These are phyloP conservation scores for Helotiales sp. DNA, from an alignment of 2,329 filamentous ascomycete genomes.

Conservation along the genomic window DNA sequence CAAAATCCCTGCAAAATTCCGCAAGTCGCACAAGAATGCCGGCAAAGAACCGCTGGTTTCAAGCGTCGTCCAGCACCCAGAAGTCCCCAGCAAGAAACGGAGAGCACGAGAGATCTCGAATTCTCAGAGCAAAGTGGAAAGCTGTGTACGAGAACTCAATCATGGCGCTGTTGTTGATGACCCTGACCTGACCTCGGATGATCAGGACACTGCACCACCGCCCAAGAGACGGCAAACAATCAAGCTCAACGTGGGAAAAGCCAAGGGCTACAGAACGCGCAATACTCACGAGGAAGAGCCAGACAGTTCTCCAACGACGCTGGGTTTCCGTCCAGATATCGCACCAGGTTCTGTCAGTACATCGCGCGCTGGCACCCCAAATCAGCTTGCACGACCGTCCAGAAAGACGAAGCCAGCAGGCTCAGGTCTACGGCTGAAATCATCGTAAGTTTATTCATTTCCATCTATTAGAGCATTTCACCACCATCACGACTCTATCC, in stretches of 20 bases:
- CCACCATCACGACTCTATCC: background rate
- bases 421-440: conserved; percentile 59
- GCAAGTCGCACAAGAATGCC: background rate
- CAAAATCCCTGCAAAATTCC: background rate
- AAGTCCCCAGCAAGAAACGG: conserved; percentile 22
- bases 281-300: conserved; percentile 40
- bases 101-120: conserved; percentile 29
- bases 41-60: background rate
- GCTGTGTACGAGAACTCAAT: background rate
- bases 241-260: conserved; percentile 22
- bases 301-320: conserved; percentile 51
- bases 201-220: conserved; percentile 6
- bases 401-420: conserved; percentile 60
- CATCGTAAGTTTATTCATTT: conserved; percentile 57
- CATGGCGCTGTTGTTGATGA: background rate
- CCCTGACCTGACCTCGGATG: background rate
- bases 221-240: conserved; percentile 11
- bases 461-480: conserved; percentile 12
- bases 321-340: conserved; percentile 45
- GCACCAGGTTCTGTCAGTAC: conserved; percentile 48
- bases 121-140: conserved; percentile 15
- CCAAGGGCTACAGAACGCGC: background rate
- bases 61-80: conserved; percentile 8
- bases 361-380: conserved; percentile 63
- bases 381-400: conserved; percentile 48